A percentile compares a stretch with the other conserved stretches of the same genome.
These are phyloP conservation scores for Saccharomyces hybrid DNA, from an alignment of 1,139 yeast species.

Conservation along the genomic window DNA sequence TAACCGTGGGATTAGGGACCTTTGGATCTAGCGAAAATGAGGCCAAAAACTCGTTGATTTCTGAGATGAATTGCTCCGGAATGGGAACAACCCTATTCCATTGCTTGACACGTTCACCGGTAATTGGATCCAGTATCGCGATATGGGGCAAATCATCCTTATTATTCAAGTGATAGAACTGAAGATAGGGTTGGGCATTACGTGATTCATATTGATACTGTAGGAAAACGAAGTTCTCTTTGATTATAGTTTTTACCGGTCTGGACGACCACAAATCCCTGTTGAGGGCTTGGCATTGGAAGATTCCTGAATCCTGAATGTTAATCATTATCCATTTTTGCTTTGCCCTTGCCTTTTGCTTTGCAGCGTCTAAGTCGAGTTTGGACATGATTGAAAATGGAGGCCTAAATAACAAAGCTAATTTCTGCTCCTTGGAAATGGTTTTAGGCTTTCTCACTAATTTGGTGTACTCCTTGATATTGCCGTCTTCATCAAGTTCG, in stretches of 20 bases:
- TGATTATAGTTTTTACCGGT: slow-evolving; percentile 57
- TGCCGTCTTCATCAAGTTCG: slow-evolving; percentile 33
- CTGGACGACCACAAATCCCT: slow-evolving; percentile 86
- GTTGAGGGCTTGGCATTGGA: slow-evolving; percentile 82
- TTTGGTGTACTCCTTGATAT: slow-evolving; percentile 24
- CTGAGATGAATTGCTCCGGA: slow-evolving; percentile 51
- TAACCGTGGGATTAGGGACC: slow-evolving; percentile 61
- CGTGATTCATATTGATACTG: slow-evolving; percentile 75
- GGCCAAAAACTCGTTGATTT: slow-evolving; percentile 52
- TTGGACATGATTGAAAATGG: slow-evolving; percentile 83
- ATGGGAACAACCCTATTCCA: slow-evolving; percentile 66
- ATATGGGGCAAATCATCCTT: slow-evolving; percentile 69
- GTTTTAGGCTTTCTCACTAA: slow-evolving; percentile 23
- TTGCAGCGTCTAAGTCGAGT: slow-evolving; percentile 64
- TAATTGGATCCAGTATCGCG: slow-evolving; percentile 87
- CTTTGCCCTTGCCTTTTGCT: slow-evolving; percentile 50
- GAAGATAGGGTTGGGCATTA: slow-evolving; percentile 61
- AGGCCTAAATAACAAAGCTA: slow-evolving; percentile 81
- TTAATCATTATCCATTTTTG: slow-evolving; percentile 82
- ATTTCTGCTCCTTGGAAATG: slow-evolving; percentile 36
- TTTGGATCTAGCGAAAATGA: slow-evolving; percentile 59
- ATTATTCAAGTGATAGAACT: slow-evolving; percentile 55
- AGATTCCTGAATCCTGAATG: slow-evolving; percentile 78
- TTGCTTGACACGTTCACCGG: slow-evolving; percentile 76
- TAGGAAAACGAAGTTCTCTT: slow-evolving; percentile 65